These are phyloP conservation scores for Aciculosporium take DNA, from an alignment of 2,329 filamentous ascomycete genomes.

Conservation along the genomic window DNA sequence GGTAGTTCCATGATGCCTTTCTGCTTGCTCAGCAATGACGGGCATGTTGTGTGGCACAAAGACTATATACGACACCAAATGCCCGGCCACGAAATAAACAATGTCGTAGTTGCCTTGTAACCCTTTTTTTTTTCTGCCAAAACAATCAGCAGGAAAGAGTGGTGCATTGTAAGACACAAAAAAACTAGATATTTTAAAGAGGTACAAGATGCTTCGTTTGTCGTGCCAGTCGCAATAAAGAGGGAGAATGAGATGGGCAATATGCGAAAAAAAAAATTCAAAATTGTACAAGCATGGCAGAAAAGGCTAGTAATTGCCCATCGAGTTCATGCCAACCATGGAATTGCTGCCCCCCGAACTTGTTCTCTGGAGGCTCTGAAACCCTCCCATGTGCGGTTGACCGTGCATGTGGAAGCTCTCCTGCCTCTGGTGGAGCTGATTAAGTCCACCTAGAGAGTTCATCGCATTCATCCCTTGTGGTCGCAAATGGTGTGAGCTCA, in stretches of 20 bases:
- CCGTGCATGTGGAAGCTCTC: slow-evolving; percentile 19
- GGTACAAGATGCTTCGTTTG: background rate
- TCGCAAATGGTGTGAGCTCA: slow-evolving; percentile 12
- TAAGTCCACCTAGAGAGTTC: slow-evolving; percentile 15
- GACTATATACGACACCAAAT: background rate
- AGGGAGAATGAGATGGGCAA: background rate
- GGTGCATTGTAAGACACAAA: too few species aligned
- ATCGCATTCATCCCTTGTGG: slow-evolving; percentile 18
- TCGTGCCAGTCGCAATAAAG: background rate
- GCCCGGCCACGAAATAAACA: background rate
- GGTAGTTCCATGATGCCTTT: background rate
- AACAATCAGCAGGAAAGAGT: too few species aligned
- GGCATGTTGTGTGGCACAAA: background rate
- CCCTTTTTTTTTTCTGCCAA: background rate
- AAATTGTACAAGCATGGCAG: background rate
- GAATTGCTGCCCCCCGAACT: slow-evolving; percentile 21
- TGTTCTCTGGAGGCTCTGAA: slow-evolving; percentile 33
- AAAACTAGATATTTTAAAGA: background rate
- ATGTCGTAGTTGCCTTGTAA: background rate
- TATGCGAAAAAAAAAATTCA: background rate
- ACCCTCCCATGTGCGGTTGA: slow-evolving; percentile 24
- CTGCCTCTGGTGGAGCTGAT: slow-evolving; percentile 16
- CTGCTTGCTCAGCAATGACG: background rate
- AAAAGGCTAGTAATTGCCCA: slow-evolving; percentile 7
- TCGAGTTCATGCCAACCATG: slow-evolving; percentile 16